Evolutionary conservation across 2,329 filamentous ascomycete genomes (phyloP), one percentile per base, ranked within the genome.

Genomic region (Trichoderma sp.): DNA sequence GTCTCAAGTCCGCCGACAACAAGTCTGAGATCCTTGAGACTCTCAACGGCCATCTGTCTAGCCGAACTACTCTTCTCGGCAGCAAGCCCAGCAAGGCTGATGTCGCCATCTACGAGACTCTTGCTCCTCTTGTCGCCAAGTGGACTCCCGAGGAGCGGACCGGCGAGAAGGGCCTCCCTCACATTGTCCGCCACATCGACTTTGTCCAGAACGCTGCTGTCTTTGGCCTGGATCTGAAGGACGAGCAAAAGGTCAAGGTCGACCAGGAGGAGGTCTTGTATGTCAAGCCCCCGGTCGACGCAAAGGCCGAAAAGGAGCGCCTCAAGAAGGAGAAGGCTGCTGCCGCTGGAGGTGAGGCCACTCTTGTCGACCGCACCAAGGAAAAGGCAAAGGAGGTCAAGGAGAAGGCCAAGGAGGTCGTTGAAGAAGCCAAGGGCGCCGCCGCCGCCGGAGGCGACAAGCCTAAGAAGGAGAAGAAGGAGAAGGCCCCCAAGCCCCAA

Each of bases 321-420:
- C 87, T 94, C 81, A 97, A 97, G 90, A 97, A 96, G 84, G 93
- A 97, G 82, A 97, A 97, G 85, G 92, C 90, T 34, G 89, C 88
- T 15, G 86, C 86, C 2, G 85, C 84, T 5, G 84, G 82, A 10
- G 86, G 84, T 13, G 81, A 81, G 64, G 78, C 82, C 67, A 81
- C 81, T 2, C 77, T 90, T 35, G 84, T 83, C 48, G 87, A 90
- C 74, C 85, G 87, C 68, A 87, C 86, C 73, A 89, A 89, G 81
- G 85, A 84, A 59, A 83, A 85, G 74, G 84, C 81, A 63, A 84
- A 86, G 77, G 84, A 82, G 65, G 87, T 86, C 73, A 84, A 86
- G 76, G 84, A 82, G 64, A 87, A 86, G 73, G 84, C 81, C 67
- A 84, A 86, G 76, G 84, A 82, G 67, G 68, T 86, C 75, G 84